Conservation (phyloP, 208 protist species). For the Borovskyia barvae region DNA sequence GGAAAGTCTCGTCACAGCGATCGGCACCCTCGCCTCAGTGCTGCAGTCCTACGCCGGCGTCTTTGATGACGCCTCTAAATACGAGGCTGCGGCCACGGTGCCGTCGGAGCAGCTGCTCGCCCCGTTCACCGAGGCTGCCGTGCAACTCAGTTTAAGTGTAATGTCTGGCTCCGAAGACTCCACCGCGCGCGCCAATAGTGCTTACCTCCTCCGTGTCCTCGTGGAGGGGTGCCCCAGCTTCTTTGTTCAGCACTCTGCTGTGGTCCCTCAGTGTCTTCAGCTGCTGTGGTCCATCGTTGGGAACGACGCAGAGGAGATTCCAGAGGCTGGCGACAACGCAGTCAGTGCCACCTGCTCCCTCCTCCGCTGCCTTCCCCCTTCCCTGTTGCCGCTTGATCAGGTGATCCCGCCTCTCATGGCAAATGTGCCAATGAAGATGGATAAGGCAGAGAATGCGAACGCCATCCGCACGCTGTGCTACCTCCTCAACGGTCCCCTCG, state of each 20-base stretch:
- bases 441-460: constrained; percentile 77
- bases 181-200: constrained; percentile 58
- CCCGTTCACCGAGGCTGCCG: constrained; percentile 44
- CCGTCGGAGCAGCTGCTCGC: constrained; percentile 23
- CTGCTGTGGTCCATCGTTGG: constrained; percentile 36
- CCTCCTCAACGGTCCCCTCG: constrained; percentile 25
- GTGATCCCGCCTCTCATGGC: constrained; percentile 55
- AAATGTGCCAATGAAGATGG: constrained; percentile 72
- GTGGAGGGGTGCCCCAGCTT: constrained; percentile 51
- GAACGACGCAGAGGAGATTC: constrained; percentile 52
- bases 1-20: constrained; percentile 66
- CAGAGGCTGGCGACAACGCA: constrained; percentile 82
- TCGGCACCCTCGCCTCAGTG: constrained; percentile 52
- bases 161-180: constrained; percentile 67
- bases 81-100: not conserved
- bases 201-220: constrained; percentile 57
- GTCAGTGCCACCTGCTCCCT: constrained; percentile 80
- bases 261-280: constrained; percentile 32
- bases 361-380: constrained; percentile 46
- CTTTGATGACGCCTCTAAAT: not conserved
- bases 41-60: constrained; percentile 45
- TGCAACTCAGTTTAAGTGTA: constrained; percentile 42
- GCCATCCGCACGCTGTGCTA: constrained; percentile 49
- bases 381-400: constrained; percentile 20
- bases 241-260: constrained; percentile 16